Base-by-base conservation (phyloP, 2,329 filamentous ascomycete species). In the Mycosphaerella sp. region DNA sequence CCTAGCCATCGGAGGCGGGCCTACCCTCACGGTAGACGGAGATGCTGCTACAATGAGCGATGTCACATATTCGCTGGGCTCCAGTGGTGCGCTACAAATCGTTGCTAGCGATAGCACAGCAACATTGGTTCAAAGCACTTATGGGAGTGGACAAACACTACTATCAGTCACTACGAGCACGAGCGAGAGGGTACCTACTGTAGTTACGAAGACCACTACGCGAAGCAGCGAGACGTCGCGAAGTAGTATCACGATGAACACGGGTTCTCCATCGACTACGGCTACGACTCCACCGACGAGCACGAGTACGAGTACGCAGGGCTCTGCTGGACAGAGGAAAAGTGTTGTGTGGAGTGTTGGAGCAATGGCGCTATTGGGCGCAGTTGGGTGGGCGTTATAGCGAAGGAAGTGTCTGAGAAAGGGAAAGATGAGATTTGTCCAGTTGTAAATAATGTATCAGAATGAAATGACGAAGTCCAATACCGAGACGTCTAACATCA, bases 261-360 rank as follows among this genome's bases (percentile, higher is more conserved):
- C 14, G 37, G 41, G 25, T 6, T 13, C 9, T 34, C 7, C 44
- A 12, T 41, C 45, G 12, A n/a, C 45, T n/a, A 48, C 36, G 1
- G 18, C 45, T n/a, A 27, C 35, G 10, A 27, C 37, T 8, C 18
- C 45, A 7, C 16, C 45, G 27, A 48, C 36, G 7, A 48, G 21
- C 6, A 21, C 21, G 21, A 21, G 21, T 21, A 21, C 45, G 17
- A 48, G 45, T 17, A 34, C 45, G 8, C 21, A 48, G 16, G 45
- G 35, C 18, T 48, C 45, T 41, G 36, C 45, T 21, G 45, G 45
- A 32, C 45, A 48, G 17, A 48, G 32, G 27, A 25, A 48, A 6
- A 13, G n/a, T 14, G 36, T 48, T 28, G 25, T 41, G 16, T 48
- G 45, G 45, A 34, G 45, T 40, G 25, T 48, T 10, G 45, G 45